Conservation (phyloP, 169 alveolate species). For the Eimeria sp. region DNA sequence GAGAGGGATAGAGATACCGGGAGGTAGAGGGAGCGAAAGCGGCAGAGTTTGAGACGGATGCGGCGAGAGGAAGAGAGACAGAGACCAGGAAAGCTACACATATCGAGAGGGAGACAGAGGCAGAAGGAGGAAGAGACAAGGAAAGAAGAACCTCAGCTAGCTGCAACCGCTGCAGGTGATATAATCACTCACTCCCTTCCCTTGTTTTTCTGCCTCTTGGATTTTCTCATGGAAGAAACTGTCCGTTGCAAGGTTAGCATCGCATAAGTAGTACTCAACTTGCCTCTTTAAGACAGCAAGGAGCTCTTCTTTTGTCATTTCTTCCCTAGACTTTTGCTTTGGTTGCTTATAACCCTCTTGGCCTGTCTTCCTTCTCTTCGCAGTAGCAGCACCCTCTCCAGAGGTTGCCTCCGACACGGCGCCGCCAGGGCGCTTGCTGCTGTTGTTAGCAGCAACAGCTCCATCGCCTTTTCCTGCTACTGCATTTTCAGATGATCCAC, state of each 20-base stretch:
- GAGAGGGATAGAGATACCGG: neutral
- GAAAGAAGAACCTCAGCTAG: neutral
- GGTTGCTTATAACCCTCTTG: neutral
- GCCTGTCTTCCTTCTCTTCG: neutral
- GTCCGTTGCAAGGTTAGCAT: constrained; percentile 40
- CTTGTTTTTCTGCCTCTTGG: constrained; percentile 75
- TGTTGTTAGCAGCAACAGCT: neutral
- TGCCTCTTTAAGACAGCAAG: constrained; percentile 49
- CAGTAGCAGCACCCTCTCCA: neutral
- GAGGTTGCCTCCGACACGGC: neutral
- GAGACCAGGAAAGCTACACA: too few species aligned
- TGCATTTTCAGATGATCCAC: too few species aligned
- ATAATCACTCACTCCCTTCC: constrained; percentile 47
- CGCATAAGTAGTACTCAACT: constrained; percentile 69
- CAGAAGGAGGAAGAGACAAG: neutral
- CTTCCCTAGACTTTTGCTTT: constrained; percentile 57
- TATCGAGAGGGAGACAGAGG: too few species aligned
- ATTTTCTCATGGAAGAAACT: constrained; percentile 70
- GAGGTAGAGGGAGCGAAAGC: neutral
- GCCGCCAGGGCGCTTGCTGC: neutral
- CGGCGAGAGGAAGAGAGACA: too few species aligned
- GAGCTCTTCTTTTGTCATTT: constrained; percentile 45
- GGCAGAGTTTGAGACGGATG: neutral
- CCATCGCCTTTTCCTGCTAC: neutral
- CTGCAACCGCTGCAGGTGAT: neutral